Evolutionary conservation across 495 filamentous ascomycete species (phyloP).

Genomic region (Aspergillus cristatus): DNA sequence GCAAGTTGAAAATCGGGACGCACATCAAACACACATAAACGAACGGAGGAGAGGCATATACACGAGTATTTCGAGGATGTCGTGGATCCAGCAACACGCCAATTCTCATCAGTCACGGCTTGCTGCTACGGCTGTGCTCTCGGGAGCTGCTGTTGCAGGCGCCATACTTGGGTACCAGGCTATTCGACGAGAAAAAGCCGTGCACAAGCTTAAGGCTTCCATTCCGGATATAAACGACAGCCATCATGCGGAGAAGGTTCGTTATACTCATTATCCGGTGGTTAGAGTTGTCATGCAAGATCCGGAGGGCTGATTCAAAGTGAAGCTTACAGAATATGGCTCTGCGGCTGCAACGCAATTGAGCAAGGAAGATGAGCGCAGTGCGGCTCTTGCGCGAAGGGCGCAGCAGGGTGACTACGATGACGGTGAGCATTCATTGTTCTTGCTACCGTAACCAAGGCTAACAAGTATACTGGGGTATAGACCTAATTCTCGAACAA

Average conservation of each 20-base stretch:
- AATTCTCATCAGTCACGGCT: slow-evolving; percentile 55
- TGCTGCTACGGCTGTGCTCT: slow-evolving; percentile 64
- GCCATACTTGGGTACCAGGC: slow-evolving; percentile 65
- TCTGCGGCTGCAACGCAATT: slow-evolving; percentile 44
- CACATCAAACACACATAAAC: slow-evolving; percentile 1
- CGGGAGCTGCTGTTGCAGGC: slow-evolving; percentile 63
- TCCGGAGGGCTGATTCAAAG: slow-evolving; percentile 3
- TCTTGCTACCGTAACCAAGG: not conserved
- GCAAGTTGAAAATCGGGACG: not conserved
- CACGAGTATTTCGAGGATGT: slow-evolving; percentile 32
- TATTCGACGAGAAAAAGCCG: slow-evolving; percentile 49
- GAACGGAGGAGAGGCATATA: slow-evolving; percentile 9
- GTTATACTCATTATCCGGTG: slow-evolving; percentile 1
- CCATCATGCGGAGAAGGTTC: slow-evolving; percentile 33
- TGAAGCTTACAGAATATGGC: slow-evolving; percentile 68
- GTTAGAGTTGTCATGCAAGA: not conserved
- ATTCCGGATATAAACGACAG: slow-evolving; percentile 50
- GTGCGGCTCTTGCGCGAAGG: slow-evolving; percentile 63
- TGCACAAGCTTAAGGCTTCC: slow-evolving; percentile 61
- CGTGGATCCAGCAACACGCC: slow-evolving; percentile 47
- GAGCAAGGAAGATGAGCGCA: slow-evolving; percentile 70
- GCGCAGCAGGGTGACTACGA: slow-evolving; percentile 87
- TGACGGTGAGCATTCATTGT: slow-evolving; percentile 46
- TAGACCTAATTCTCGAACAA: slow-evolving; percentile 89
- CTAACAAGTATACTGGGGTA: slow-evolving; percentile 9